These are phyloP conservation scores for Phytophthora fragariaefolia DNA, from an alignment of 352 stramenopile species.

Conservation along the genomic window DNA sequence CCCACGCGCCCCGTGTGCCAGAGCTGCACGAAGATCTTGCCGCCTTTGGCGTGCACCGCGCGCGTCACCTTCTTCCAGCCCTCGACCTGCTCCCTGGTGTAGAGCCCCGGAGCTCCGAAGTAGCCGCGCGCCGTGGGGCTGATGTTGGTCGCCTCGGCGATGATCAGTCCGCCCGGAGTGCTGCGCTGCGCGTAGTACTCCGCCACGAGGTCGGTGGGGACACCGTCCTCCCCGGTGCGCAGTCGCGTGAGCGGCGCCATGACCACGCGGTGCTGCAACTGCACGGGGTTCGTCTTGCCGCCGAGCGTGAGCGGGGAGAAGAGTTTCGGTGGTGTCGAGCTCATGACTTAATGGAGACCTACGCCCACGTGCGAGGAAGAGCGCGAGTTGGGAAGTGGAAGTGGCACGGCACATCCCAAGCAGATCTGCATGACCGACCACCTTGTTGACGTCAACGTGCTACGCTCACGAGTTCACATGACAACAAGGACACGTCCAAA, in stretches of 20 bases:
- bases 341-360: slow-evolving; percentile 5
- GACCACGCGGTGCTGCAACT: slow-evolving; percentile 68
- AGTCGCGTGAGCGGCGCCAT: slow-evolving; percentile 74
- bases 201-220: slow-evolving; percentile 46
- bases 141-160: slow-evolving; percentile 71
- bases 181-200: slow-evolving; percentile 75
- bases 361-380: background rate
- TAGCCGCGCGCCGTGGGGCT: slow-evolving; percentile 44
- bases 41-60: slow-evolving; percentile 76
- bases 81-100: slow-evolving; percentile 47
- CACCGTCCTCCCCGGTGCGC: slow-evolving; percentile 39
- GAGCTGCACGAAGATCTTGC: slow-evolving; percentile 84
- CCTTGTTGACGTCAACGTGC: slow-evolving; percentile 34
- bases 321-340: slow-evolving; percentile 27
- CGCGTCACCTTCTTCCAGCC: slow-evolving; percentile 64
- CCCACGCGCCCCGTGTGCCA: slow-evolving; percentile 82
- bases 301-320: slow-evolving; percentile 61
- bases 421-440: slow-evolving; percentile 6
- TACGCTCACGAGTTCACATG: too few relatives aligned
- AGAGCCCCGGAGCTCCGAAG: slow-evolving; percentile 57
- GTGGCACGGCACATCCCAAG: slow-evolving; percentile 2
- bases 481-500: too few relatives aligned
- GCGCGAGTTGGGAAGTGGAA: slow-evolving; percentile 21
- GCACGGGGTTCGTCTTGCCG: slow-evolving; percentile 45
- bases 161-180: slow-evolving; percentile 60